Base-by-base conservation (phyloP, 1,284 basidiomycete species). In the Irpex lacteus region DNA sequence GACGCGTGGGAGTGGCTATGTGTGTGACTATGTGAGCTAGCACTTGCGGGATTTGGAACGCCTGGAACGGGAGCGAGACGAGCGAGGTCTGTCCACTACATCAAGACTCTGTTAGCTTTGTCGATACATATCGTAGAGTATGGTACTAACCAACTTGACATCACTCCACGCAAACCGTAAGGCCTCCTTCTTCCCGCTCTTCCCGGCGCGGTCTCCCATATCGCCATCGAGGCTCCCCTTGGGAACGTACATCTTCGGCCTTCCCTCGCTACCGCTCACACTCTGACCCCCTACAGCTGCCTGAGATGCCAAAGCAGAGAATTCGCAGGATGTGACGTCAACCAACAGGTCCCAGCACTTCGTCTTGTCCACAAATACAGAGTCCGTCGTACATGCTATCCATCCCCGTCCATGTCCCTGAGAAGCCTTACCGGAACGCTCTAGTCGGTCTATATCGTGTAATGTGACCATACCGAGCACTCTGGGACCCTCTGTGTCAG, bases 331-430 rank as follows among this genome's bases (percentile, higher is more conserved):
- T 38, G 89, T 90, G 53, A 93, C 77, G 74, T 94, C 90, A 65
- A 94, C 86, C 59, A 93, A 76, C 4, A 93, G 79, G 72, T 93
- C 91, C 70, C 92, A 94, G 70, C 85, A 85, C 2, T 83, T 77
- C 1, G 91, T 88, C 71, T 87, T 91, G 69, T 94, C 91, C 32
- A 92, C 78, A 76, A 91, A 92, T 18, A 94, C 85, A 1, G 90
- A 87, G 67, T 94, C 92, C 0, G 91, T 92, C 7, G 92, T 93
- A 72, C 91, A 93, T 37, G 91, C 91, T 61, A 93, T 85, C 90
- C 90, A 94, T 11, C 91, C 91, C 8, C 81, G 77, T 0, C 88
- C 89, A 1, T 26, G 26, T 26, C 26, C 76, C 79, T 67, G 78
- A 26, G 26, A 26, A 26, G 26, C 40, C 40, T 44, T 44, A 44